Base-by-base conservation (phyloP, 1,139 yeast genomes). In the Geotrichum klebahnii region DNA sequence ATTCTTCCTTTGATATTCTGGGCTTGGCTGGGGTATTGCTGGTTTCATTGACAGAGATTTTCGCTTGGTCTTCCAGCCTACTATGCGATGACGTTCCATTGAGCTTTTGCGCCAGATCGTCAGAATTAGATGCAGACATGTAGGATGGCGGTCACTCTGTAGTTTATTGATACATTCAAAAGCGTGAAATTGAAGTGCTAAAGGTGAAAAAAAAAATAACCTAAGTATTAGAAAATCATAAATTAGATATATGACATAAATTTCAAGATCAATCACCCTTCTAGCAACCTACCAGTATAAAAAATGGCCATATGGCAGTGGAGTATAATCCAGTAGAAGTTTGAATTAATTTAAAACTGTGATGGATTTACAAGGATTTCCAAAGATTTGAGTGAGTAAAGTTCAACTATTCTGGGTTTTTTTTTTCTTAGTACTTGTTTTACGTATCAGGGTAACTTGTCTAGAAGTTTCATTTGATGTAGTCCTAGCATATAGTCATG, bases 1-100 rank as follows among this genome's bases (percentile, higher is more conserved):
- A 59, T 33, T 51, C 56, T 24, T 59, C 59, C 46, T 56, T 55
- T 9, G 59, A 37, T 53, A 59, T 56, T 10, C 22, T 17, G 14
- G 46, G 46, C 32, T 34, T 12, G 37, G 19, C 24, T 17, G 22
- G 9, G 9, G 14, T 5, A 14, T 20, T 12, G 28, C 34, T 29
- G 44, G 10, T 14, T 23, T 23, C 14, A 10, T 20, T 17, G 44
- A 16, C 14, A 10, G 20, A 32, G 17, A 14, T 22, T 8, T 26
- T 26, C 29, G 29, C 29, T 8, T 6, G 29, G 9, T 26, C 9
- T 10, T 26, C 29, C 10, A 10, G 29, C 29, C 29, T 26, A 26
- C 10, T 26, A 26, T 26, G 29, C 29, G 37, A 32, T n/a, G 28
- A n/a, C 29, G 29, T 23, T 37, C 31, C 41, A 37, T 37, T 37